These are phyloP conservation scores for Castanopsis chinensis DNA, from an alignment of 306 rosid genomes.

Conservation along the genomic window DNA sequence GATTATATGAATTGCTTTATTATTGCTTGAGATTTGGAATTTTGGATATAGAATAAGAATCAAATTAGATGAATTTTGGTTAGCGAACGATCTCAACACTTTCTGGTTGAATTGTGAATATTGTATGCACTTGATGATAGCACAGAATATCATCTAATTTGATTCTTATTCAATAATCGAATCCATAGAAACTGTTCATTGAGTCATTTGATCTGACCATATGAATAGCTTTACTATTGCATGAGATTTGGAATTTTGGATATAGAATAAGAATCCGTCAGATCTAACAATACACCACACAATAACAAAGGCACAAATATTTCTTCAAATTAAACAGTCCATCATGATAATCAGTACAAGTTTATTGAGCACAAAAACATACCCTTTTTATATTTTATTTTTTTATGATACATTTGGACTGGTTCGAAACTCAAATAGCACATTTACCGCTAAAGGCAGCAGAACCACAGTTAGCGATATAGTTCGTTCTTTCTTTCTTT, in stretches of 20 bases:
- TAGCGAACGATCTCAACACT: background rate
- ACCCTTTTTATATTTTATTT: background rate
- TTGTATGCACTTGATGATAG: too few relatives aligned
- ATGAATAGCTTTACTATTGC: background rate
- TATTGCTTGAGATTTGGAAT: background rate
- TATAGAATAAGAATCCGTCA: background rate
- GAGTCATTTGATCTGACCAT: background rate
- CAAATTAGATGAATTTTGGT: background rate
- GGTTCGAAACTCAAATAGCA: background rate
- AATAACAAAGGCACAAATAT: background rate
- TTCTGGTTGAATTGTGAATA: too few relatives aligned
- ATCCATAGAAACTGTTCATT: background rate
- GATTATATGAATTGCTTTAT: background rate
- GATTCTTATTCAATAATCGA: too few relatives aligned
- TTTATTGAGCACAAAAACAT: background rate
- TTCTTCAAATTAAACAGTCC: background rate
- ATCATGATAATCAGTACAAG: background rate
- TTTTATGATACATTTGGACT: background rate
- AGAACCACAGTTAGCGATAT: background rate
- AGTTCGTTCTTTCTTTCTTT: too few relatives aligned
- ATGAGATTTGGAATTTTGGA: background rate
- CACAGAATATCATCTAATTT: too few relatives aligned
- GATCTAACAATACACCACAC: background rate
- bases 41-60: background rate
- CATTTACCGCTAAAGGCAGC: background rate